Evolutionary conservation across 305 asterid genomes (phyloP).

Genomic region (Fraxinus albicans): DNA sequence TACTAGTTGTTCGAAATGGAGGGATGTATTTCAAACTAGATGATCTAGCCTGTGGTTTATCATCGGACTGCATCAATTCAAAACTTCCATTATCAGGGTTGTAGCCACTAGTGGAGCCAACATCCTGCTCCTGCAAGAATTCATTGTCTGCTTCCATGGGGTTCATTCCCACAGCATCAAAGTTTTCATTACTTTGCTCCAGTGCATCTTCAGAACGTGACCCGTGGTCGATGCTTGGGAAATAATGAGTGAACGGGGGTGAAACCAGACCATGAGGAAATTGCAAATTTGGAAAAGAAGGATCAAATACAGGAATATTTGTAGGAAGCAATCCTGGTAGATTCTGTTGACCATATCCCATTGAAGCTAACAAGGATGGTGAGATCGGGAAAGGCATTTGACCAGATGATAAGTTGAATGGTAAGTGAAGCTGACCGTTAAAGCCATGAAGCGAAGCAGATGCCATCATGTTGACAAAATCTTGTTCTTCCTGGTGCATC

Average conservation of each 20-base stretch:
- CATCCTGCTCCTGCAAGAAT: constrained; percentile 71
- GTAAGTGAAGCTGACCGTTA: constrained; percentile 66
- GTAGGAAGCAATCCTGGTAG: constrained; percentile 69
- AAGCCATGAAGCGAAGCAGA: constrained; percentile 82
- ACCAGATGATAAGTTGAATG: constrained; percentile 59
- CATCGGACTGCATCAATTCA: constrained; percentile 47
- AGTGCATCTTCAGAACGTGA: constrained; percentile 52
- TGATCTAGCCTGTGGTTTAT: constrained; percentile 43
- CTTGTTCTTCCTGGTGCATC: constrained; percentile 84
- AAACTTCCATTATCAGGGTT: constrained; percentile 57
- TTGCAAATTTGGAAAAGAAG: constrained; percentile 65
- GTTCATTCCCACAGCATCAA: constrained; percentile 54
- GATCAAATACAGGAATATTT: constrained; percentile 68
- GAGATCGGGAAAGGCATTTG: constrained; percentile 78
- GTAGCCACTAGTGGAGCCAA: constrained; percentile 45
- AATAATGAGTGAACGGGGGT: constrained; percentile 62
- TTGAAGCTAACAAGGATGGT: constrained; percentile 76
- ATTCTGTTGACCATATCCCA: constrained; percentile 72
- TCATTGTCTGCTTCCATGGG: constrained; percentile 60
- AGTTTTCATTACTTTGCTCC: constrained; percentile 57
- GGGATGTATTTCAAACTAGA: constrained; percentile 64
- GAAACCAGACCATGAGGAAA: constrained; percentile 69
- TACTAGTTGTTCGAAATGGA: constrained; percentile 56
- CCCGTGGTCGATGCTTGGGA: constrained; percentile 57
- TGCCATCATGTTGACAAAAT: constrained; percentile 86